Evolutionary conservation across 352 stramenopile genomes (phyloP).

Genomic region (Phytophthora litchii): DNA sequence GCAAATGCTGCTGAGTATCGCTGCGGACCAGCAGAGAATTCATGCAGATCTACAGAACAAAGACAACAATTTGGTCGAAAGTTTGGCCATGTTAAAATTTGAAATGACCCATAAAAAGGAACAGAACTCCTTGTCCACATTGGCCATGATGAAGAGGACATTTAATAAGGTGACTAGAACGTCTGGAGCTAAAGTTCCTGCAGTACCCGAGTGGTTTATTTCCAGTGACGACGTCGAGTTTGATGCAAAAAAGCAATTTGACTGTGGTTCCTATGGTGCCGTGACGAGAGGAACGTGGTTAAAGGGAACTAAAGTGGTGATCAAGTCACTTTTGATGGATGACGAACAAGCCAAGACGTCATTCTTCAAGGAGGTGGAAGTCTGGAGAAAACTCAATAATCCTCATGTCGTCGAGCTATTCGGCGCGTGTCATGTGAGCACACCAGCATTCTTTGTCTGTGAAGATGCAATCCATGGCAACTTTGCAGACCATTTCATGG

Average conservation of each 20-base stretch:
- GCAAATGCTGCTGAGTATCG: conserved; percentile 30
- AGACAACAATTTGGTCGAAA: conserved; percentile 26
- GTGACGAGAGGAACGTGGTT: conserved; percentile 28
- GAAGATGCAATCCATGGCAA: conserved; percentile 37
- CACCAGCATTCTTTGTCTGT: conserved; percentile 42
- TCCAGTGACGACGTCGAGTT: conserved; percentile 33
- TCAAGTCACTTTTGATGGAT: conserved; percentile 44
- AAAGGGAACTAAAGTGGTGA: conserved; percentile 38
- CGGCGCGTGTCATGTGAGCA: conserved; percentile 55
- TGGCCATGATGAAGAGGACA: conserved; percentile 26
- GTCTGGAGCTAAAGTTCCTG: conserved; percentile 27
- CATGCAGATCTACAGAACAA: conserved; percentile 23
- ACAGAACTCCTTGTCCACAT: conserved; percentile 19
- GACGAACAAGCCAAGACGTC: conserved; percentile 32
- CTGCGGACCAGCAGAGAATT: conserved; percentile 17
- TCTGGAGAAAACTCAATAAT: conserved; percentile 45
- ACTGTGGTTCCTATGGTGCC: conserved; percentile 19
- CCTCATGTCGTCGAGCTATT: conserved; percentile 50
- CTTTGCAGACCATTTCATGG: conserved; percentile 36
- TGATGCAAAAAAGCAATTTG: conserved; percentile 20
- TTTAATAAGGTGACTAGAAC: conserved; percentile 31
- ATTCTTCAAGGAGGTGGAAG: conserved; percentile 46
- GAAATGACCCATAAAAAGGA: conserved; percentile 30
- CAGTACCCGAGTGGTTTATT: conserved; percentile 35
- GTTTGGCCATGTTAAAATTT: conserved; percentile 35